Conservation (phyloP, 2,329 filamentous ascomycete species). For the Acarospora socialis region DNA sequence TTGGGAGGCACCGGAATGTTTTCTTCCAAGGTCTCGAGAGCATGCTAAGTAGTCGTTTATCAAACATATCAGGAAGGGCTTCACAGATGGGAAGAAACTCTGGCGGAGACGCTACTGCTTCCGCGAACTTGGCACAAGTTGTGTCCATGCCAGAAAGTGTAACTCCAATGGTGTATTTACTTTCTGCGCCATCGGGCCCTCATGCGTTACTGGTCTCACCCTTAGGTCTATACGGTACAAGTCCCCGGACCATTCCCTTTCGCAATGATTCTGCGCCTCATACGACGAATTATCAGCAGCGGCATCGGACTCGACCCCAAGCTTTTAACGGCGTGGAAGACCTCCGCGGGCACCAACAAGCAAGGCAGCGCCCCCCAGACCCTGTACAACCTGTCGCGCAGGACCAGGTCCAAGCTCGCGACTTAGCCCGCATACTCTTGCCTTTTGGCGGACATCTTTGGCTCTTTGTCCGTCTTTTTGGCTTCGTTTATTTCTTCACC, state of each 20-base stretch:
- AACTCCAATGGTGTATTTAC: conserved; percentile 24
- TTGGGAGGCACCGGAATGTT: too few relatives aligned
- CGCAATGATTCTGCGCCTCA: conserved; percentile 4
- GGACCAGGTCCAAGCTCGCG: conserved; percentile 19
- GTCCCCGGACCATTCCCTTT: conserved; percentile 5
- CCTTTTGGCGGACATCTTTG: conserved; percentile 27
- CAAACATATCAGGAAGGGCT: too few relatives aligned
- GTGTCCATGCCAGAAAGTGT: conserved; percentile 6
- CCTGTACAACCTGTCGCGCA: conserved; percentile 16
- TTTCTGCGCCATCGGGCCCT: conserved; percentile 31
- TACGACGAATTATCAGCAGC: background rate
- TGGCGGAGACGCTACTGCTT: conserved; percentile 14
- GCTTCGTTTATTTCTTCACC: conserved; percentile 45
- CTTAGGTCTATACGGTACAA: conserved; percentile 19
- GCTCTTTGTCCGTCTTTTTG: conserved; percentile 43
- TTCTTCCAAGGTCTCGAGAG: too few relatives aligned
- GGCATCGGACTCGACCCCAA: conserved; percentile 8
- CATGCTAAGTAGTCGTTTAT: too few relatives aligned
- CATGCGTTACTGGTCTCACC: conserved; percentile 31
- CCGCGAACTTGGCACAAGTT: conserved; percentile 6
- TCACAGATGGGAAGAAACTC: too few relatives aligned
- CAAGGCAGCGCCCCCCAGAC: conserved; percentile 9
- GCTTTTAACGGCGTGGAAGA: too few relatives aligned
- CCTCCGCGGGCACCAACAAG: conserved; percentile 4
- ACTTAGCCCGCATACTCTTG: conserved; percentile 12